Conservation (phyloP, 495 filamentous ascomycete species). For the Penicillium odoratum region DNA sequence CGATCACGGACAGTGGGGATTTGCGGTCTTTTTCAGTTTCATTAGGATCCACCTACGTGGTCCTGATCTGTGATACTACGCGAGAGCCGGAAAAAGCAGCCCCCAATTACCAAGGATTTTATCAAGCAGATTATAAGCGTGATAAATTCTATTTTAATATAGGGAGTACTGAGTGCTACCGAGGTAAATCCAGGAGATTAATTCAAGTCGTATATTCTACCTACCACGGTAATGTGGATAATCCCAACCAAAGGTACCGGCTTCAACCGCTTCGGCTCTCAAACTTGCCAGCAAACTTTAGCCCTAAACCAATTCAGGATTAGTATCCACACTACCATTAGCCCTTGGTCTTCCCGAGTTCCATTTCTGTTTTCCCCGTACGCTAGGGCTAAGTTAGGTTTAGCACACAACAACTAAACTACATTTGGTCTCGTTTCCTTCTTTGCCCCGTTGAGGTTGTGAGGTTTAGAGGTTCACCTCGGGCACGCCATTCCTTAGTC, state of each 20-base stretch:
- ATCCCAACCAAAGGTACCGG: conserved; percentile 14
- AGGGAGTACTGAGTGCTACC: too few relatives aligned
- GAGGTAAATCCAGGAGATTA: neutral
- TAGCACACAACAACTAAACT: conserved; percentile 30
- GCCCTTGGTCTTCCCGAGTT: conserved; percentile 33
- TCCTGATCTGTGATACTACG: conserved; percentile 14
- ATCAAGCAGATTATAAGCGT: neutral
- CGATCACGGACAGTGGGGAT: conserved; percentile 26
- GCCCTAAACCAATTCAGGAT: conserved; percentile 8
- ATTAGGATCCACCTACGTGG: conserved; percentile 21
- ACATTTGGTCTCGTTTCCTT: conserved; percentile 21
- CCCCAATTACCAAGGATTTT: neutral
- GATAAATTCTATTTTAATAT: neutral
- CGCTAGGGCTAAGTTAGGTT: conserved; percentile 34
- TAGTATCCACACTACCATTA: conserved; percentile 11
- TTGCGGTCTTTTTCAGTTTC: conserved; percentile 4
- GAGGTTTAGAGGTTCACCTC: conserved; percentile 27
- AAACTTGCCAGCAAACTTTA: conserved; percentile 17
- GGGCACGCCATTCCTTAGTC: conserved; percentile 42
- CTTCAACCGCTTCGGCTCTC: conserved; percentile 33
- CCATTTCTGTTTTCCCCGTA: conserved; percentile 38
- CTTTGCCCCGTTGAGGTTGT: conserved; percentile 15
- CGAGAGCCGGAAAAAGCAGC: neutral
- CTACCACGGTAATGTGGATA: neutral
- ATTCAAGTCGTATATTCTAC: neutral